These are phyloP conservation scores for Fusarium udum DNA, from an alignment of 2,329 filamentous ascomycete species.

Conservation along the genomic window DNA sequence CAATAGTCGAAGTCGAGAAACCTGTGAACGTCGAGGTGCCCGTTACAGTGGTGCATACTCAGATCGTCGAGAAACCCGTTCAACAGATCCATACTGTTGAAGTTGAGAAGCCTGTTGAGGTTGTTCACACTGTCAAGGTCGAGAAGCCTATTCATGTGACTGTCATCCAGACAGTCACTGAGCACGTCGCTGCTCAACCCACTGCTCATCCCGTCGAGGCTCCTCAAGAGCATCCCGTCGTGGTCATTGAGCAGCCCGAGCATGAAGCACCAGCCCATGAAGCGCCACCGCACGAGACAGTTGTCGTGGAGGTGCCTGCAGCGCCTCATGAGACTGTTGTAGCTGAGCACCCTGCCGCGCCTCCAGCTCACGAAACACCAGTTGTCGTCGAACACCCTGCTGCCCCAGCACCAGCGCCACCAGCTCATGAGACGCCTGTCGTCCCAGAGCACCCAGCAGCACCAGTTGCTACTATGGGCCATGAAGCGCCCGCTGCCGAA, in stretches of 20 bases:
- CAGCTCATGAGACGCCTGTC: not conserved
- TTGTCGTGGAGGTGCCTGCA: not conserved
- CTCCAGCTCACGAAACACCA: not conserved
- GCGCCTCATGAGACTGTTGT: not conserved
- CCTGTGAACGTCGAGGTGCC: slow-evolving; percentile 14
- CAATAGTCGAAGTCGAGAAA: slow-evolving; percentile 8
- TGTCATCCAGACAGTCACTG: slow-evolving; percentile 8
- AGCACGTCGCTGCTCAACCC: not conserved
- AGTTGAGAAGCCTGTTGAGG: slow-evolving; percentile 13
- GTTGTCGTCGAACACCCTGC: not conserved
- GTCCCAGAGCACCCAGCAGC: not conserved
- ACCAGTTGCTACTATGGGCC: not conserved
- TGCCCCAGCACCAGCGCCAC: not conserved
- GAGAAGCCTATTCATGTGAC: slow-evolving; percentile 23
- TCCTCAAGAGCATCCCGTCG: not conserved
- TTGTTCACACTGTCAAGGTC: slow-evolving; percentile 14
- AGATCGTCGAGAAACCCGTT: not conserved
- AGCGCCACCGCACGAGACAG: not conserved
- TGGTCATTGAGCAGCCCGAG: not conserved
- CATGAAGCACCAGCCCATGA: not conserved
- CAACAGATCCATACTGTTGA: slow-evolving; percentile 11
- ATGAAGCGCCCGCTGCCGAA: not conserved
- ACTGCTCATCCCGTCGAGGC: not conserved
- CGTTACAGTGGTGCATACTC: slow-evolving; percentile 1
- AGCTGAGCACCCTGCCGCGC: not conserved